A percentile compares a stretch with the other conserved stretches of the same genome.
These are phyloP conservation scores for Triglochin maritima DNA, from an alignment of 106 monocot genomes.

Conservation along the genomic window DNA sequence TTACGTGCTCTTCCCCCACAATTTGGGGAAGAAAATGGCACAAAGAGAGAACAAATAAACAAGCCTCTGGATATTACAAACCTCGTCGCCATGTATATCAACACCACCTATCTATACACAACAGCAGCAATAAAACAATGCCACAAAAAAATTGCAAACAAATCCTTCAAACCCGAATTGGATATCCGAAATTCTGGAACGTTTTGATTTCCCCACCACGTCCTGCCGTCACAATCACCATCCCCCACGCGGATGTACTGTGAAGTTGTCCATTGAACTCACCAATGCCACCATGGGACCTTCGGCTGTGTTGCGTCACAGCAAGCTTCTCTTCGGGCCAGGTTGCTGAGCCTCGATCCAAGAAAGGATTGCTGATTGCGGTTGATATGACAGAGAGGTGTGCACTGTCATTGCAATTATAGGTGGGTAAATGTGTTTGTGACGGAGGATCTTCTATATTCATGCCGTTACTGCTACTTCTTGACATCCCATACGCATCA, in stretches of 20 bases:
- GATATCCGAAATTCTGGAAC: conserved; percentile 26
- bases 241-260: conserved; percentile 23
- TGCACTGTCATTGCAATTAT: background rate
- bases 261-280: background rate
- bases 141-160: background rate
- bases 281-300: background rate
- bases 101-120: background rate
- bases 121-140: background rate
- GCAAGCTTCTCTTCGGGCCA: conserved; percentile 23
- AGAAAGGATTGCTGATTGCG: background rate
- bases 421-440: background rate
- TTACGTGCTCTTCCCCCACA: background rate
- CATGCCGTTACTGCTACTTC: background rate
- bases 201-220: conserved; percentile 15
- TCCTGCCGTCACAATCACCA: conserved; percentile 26
- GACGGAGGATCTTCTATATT: conserved; percentile 3
- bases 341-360: conserved; percentile 10
- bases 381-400: background rate
- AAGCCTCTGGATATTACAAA: background rate
- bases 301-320: background rate
- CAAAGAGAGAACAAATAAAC: background rate
- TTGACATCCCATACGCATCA: background rate
- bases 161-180: conserved; percentile 6
- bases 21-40: background rate
- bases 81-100: background rate